These are phyloP conservation scores for Abelmoschus esculentus DNA, from an alignment of 345 rosid species.

Conservation along the genomic window DNA sequence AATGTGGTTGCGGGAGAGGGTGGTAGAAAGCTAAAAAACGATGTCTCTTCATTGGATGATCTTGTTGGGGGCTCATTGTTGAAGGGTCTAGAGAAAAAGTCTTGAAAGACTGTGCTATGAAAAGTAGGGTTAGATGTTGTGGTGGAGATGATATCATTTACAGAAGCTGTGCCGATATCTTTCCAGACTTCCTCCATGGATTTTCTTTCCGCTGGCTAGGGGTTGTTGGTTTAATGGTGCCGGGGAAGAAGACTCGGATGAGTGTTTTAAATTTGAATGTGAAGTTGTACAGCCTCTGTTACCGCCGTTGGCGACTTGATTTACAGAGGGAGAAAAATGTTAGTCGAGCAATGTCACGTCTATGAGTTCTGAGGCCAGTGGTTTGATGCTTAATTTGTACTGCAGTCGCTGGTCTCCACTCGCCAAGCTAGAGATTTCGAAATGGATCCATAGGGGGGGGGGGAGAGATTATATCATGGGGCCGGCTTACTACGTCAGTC, in stretches of 20 bases:
- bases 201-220: background rate
- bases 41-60: background rate
- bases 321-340: background rate
- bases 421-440: no score
- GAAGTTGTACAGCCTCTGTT: no score
- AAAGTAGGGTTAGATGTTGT: background rate
- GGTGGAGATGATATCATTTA: background rate
- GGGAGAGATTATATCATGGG: no score
- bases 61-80: constrained; percentile 11
- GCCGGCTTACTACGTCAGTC: no score
- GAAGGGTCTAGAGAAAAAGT: constrained; percentile 18
- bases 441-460: no score
- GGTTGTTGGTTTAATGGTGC: no score
- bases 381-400: background rate
- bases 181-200: constrained; percentile 49
- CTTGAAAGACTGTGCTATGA: constrained; percentile 24
- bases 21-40: background rate
- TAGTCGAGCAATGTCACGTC: background rate
- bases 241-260: no score
- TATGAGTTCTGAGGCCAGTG: background rate
- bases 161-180: constrained; percentile 24
- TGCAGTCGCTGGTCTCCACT: no score
- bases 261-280: no score
- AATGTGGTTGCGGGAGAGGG: constrained; percentile 13
- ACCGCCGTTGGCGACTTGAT: constrained; percentile 9